Percentiles rank a stretch among this genome's conserved stretches.
These are phyloP conservation scores for Trypethelium eluteriae DNA, from an alignment of 495 filamentous ascomycete genomes.

Conservation along the genomic window DNA sequence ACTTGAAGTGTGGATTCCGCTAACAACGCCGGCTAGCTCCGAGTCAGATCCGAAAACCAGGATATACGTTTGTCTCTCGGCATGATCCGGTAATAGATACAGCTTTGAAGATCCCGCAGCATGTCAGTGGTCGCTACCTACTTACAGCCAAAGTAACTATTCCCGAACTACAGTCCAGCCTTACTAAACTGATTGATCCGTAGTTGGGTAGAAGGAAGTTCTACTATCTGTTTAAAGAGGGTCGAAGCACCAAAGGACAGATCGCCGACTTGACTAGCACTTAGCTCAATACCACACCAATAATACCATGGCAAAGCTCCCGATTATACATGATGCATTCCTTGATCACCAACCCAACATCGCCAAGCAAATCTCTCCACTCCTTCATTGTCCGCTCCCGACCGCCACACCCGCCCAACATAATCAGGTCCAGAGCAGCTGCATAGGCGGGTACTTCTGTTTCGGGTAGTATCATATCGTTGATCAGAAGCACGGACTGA, in stretches of 20 bases:
- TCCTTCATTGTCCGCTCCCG: conserved; percentile 11
- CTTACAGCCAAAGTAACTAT: neutral
- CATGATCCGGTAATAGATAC: neutral
- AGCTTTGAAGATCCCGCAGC: neutral
- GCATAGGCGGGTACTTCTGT: conserved; percentile 7
- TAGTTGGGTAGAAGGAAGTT: neutral
- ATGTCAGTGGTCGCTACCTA: no score
- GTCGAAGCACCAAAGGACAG: neutral
- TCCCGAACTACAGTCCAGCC: neutral
- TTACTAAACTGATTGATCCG: neutral
- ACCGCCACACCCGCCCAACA: conserved; percentile 6
- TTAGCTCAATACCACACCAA: neutral
- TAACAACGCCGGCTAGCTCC: neutral
- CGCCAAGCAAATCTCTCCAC: conserved; percentile 14
- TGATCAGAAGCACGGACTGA: conserved; percentile 17
- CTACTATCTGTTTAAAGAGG: neutral
- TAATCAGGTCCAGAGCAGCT: conserved; percentile 13
- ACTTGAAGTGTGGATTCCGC: neutral
- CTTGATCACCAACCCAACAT: conserved; percentile 16
- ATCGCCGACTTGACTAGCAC: neutral
- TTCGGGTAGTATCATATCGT: conserved; percentile 13
- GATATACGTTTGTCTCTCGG: neutral
- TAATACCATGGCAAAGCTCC: neutral
- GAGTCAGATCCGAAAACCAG: neutral
- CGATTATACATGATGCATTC: conserved; percentile 6